Conservation (phyloP, 2,329 filamentous ascomycete genomes). For the Diaporthe sp. region DNA sequence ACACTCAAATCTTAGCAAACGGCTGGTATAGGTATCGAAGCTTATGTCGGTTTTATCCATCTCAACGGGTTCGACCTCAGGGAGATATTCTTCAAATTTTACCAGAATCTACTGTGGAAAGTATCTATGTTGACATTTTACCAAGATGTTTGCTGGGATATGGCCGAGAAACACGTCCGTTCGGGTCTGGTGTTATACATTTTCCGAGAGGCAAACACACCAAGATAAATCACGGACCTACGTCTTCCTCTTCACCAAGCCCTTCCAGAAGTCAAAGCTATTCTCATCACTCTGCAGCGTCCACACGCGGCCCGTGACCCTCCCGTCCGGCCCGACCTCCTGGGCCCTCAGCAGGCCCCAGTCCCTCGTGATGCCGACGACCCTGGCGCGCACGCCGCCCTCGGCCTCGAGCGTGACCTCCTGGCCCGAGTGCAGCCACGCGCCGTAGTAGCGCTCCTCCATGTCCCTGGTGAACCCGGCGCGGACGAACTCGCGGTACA, state of each 20-base stretch:
- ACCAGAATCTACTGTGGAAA: background rate
- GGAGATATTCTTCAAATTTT: background rate
- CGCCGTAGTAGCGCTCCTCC: conserved; percentile 81
- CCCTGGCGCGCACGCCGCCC: conserved; percentile 79
- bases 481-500: conserved; percentile 82
- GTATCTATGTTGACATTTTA: background rate
- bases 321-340: conserved; percentile 81
- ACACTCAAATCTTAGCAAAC: too few relatives aligned
- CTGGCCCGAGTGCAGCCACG: conserved; percentile 88
- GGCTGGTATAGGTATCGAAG: too few relatives aligned
- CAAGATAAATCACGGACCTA: conserved; percentile 48
- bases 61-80: background rate
- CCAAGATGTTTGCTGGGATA: background rate
- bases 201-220: background rate
- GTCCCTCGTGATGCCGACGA: conserved; percentile 91
- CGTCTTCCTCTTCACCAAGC: conserved; percentile 84
- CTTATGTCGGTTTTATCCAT: too few relatives aligned
- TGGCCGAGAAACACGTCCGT: background rate
- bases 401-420: conserved; percentile 83
- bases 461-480: conserved; percentile 81
- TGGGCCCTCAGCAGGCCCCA: conserved; percentile 90
- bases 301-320: conserved; percentile 82
- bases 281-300: conserved; percentile 96
- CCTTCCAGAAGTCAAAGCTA: conserved; percentile 97
- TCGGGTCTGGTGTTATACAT: too few relatives aligned